Base-by-base conservation (phyloP, 306 rosid genomes). In the Rosa chinensis region DNA sequence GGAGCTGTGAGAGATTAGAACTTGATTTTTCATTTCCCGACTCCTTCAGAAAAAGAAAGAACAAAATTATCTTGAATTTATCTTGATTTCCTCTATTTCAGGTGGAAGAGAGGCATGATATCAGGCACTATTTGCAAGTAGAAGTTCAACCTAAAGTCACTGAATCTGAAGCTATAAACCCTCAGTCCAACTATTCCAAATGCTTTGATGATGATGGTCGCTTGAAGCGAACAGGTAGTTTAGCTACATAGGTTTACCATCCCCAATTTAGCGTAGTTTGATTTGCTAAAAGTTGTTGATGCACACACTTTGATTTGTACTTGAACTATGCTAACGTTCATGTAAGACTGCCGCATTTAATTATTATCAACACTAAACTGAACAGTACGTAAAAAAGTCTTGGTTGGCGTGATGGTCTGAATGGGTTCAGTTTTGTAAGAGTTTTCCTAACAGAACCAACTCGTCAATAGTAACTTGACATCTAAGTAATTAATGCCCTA, bases 191-290 rank as follows among this genome's bases (percentile, higher is more conserved):
- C 85, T 87, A 84, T 76, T 78, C 93, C 78, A 89, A 86, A 62
- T 89, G 92, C 84, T 87, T 92, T 8, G 94, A 92, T 43, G 97
- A 92, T 70, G 95, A 92, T 84, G 97, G 97, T 49, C 93, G 94
- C 66, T 82, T 88, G 72, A 92, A 90, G 83, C 83, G 97, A 89
- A 90, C 94, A 52, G 94, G 92, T 90, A n/a, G 9, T 28, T 21
- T 25, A 21, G 66, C 17, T 61, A 61, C 25, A 4, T 10, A 9
- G 66, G 2, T 61, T 61, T 40, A 25, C 63, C 40, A 58, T 25
- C 45, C 40, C 7, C 48, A 67, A 16, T 64, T 77, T 77, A 25
- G 12, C 64, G 3, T 35, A 1, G 12, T 21, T 21, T 21, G 17
- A 61, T 25, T 23, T 23, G 17, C 66, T 61, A 61, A 25, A 61